Evolutionary conservation across 768 basidiomycete genomes (phyloP).

Genomic region (Phylloporus scabripes): DNA sequence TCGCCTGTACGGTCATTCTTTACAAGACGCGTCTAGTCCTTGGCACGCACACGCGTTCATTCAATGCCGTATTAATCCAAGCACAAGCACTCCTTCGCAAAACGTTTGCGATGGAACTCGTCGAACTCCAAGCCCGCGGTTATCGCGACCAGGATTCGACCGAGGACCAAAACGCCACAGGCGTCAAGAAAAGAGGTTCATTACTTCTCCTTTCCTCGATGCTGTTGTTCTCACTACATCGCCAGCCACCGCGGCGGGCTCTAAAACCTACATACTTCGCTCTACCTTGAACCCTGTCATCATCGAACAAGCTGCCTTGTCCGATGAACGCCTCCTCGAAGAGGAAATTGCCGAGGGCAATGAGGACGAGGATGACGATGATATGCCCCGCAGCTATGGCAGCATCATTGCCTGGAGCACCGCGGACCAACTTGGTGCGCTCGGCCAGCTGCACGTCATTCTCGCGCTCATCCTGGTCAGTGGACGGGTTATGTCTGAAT

Average conservation of each 20-base stretch:
- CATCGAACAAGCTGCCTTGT: conserved; percentile 54
- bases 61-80: conserved; percentile 54
- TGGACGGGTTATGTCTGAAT: conserved; percentile 66
- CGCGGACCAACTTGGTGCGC: conserved; percentile 56
- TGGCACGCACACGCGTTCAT: conserved; percentile 46
- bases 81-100: conserved; percentile 62
- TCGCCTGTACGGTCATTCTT: background rate
- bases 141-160: conserved; percentile 34
- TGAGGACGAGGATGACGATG: conserved; percentile 42
- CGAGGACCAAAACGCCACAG: conserved; percentile 48
- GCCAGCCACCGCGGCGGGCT: conserved; percentile 47
- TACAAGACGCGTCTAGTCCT: conserved; percentile 34
- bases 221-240: background rate
- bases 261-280: conserved; percentile 81
- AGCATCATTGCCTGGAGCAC: conserved; percentile 71
- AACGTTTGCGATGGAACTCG: conserved; percentile 81
- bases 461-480: conserved; percentile 81
- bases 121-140: conserved; percentile 63
- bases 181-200: conserved; percentile 63
- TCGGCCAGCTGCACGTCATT: conserved; percentile 78
- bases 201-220: background rate
- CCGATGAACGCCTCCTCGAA: conserved; percentile 40
- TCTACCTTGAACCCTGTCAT: conserved; percentile 60
- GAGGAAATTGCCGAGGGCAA: conserved; percentile 49
- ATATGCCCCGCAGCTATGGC: conserved; percentile 51